Evolutionary conservation across 2,329 filamentous ascomycete species (phyloP).

Genomic region (Thielaviopsis musarum): DNA sequence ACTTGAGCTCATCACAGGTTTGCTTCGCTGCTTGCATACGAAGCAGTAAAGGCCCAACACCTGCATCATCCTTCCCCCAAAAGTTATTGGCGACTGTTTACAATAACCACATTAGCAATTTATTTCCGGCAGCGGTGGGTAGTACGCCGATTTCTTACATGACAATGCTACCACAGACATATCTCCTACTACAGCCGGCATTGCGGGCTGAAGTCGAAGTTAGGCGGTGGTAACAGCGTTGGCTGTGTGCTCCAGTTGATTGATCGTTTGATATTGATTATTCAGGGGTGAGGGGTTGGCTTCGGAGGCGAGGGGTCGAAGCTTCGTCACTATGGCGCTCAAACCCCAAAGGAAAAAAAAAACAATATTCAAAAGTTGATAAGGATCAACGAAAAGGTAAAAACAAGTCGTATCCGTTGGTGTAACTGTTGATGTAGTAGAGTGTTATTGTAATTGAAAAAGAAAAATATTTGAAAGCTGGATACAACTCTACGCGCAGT

Average conservation of each 20-base stretch:
- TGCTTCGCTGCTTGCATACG: slow-evolving; percentile 91
- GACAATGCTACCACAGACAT: slow-evolving; percentile 50
- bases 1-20: slow-evolving; percentile 82
- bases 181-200: slow-evolving; percentile 46
- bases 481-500: too few relatives aligned
- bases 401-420: neutral
- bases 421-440: too few relatives aligned
- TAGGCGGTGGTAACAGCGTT: neutral
- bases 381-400: neutral
- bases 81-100: slow-evolving; percentile 88
- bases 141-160: slow-evolving; percentile 28
- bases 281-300: neutral
- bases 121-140: neutral
- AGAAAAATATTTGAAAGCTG: too few relatives aligned
- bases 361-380: neutral
- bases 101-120: neutral
- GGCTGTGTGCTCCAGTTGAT: neutral
- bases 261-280: neutral
- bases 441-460: too few relatives aligned
- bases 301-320: neutral
- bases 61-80: slow-evolving; percentile 98
- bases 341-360: neutral
- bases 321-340: neutral
- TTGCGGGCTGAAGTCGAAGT: slow-evolving; percentile 17
- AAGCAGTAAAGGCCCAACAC: slow-evolving; percentile 76